These are phyloP conservation scores for Entomortierella beljakovae DNA, from an alignment of 192 early-diverging fungal genomes.

Conservation along the genomic window DNA sequence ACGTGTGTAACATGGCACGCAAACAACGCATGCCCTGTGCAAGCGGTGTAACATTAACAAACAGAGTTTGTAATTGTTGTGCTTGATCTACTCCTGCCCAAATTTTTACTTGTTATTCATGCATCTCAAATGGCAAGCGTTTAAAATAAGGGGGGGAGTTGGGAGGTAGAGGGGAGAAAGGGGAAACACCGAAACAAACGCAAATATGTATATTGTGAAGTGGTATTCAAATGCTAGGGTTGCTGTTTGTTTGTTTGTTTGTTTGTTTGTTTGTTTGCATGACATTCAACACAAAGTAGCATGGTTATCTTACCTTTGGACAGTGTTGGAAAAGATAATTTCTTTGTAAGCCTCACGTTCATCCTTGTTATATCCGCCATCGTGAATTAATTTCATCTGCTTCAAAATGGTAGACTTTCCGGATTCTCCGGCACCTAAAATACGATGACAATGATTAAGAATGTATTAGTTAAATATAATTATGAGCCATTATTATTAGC, in stretches of 20 bases:
- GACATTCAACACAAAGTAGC: too few relatives aligned
- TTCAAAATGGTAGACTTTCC: constrained; percentile 98
- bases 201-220: too few relatives aligned
- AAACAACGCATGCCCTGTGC: neutral
- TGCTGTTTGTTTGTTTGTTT: neutral
- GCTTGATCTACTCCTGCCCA: too few relatives aligned
- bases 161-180: neutral
- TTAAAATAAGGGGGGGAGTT: neutral
- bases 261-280: neutral
- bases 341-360: constrained; percentile 95
- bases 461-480: neutral
- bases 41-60: neutral
- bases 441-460: neutral
- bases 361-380: constrained; percentile 89
- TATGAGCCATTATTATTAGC: neutral
- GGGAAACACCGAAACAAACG: neutral
- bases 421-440: constrained; percentile 92
- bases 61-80: too few relatives aligned
- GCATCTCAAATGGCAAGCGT: neutral
- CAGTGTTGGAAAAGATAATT: constrained; percentile 95
- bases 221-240: too few relatives aligned
- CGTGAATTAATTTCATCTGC: constrained; percentile 99
- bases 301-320: constrained; percentile 69
- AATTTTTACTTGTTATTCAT: neutral
- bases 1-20: neutral